Evolutionary conservation across 1,284 basidiomycete species (phyloP).

Genomic region (Pseudozyma thailandica): DNA sequence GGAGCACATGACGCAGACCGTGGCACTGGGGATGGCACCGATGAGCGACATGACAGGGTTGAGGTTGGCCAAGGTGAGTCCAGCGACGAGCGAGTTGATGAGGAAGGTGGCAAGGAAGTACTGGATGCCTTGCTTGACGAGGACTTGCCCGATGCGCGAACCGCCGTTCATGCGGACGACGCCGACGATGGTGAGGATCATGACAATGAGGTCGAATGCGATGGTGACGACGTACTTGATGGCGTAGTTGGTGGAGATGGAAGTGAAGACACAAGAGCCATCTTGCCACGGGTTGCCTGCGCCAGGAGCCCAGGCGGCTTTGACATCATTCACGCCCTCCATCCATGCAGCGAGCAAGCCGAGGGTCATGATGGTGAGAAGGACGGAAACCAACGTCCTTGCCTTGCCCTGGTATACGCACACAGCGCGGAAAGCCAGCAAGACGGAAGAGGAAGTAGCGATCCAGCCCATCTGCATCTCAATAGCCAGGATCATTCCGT

Average conservation of each 20-base stretch:
- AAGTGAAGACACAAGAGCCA: conserved; percentile 33
- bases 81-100: conserved; percentile 48
- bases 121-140: conserved; percentile 53
- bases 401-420: conserved; percentile 40
- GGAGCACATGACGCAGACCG: conserved; percentile 46
- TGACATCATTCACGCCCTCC: conserved; percentile 43
- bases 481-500: conserved; percentile 23
- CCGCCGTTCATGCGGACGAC: conserved; percentile 45
- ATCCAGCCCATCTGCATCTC: conserved; percentile 52
- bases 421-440: conserved; percentile 47
- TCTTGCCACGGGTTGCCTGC: conserved; percentile 43
- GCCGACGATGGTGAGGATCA: conserved; percentile 52
- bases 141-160: conserved; percentile 47
- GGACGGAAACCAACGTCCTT: conserved; percentile 19
- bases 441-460: conserved; percentile 24
- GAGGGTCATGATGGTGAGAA: conserved; percentile 33
- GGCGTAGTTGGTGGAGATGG: conserved; percentile 32
- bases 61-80: conserved; percentile 45
- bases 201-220: conserved; percentile 41
- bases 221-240: conserved; percentile 52
- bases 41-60: conserved; percentile 55
- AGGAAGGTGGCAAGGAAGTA: conserved; percentile 54
- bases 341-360: conserved; percentile 52
- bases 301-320: conserved; percentile 28
- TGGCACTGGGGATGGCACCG: conserved; percentile 44